Base-by-base conservation (phyloP, 805 yeast genomes). In the Trichomonascus vanleenenianus region DNA sequence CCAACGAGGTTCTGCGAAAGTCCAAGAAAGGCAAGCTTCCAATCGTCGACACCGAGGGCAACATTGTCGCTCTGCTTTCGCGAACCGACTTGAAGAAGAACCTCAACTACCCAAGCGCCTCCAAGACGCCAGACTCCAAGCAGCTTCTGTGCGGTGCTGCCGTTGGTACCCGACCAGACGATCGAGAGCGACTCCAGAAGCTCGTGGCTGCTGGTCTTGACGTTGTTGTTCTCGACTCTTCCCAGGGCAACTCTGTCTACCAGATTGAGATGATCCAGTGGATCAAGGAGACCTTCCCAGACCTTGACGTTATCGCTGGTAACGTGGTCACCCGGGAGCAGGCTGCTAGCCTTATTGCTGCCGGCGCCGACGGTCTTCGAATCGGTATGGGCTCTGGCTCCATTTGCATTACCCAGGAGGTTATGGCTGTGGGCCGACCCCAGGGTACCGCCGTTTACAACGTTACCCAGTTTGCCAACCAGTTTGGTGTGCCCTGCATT, bases 341-440 rank as follows among this genome's bases (percentile, higher is more conserved):
- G 76, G 97, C 98, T 57, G 98, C 98, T 51, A 75, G 79, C 62
- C 77, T 93, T 63, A 91, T 88, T 60, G 83, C 76, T 59, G 96
- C 95, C 44, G 98, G 98, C 71, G 96, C 95, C 44, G 98, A 93
- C 67, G 97, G 89, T 66, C 76, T 93, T 61, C 87, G 97, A 78
- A 91, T 93, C 58, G 98, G 98, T 73, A 93, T 93, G 98, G 98
- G 98, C 65, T 86, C 97, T 30, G 98, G 98, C 62, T 87, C 97
- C 52, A 94, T 94, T 66, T 93, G 98, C 78, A 93, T 93, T 66
- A 93, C 98, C 44, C 98, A 93, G 74, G 98, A 93, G 74, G 98
- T 93, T 50, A 93, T 93, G 98, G 98, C 98, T 44, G 95, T 96
- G 73, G 98, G 98, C 72, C 88, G 98, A 78, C 98, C 98, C 51